Conservation (phyloP, 2,329 filamentous ascomycete genomes). For the Aspergillus phoenicis region DNA sequence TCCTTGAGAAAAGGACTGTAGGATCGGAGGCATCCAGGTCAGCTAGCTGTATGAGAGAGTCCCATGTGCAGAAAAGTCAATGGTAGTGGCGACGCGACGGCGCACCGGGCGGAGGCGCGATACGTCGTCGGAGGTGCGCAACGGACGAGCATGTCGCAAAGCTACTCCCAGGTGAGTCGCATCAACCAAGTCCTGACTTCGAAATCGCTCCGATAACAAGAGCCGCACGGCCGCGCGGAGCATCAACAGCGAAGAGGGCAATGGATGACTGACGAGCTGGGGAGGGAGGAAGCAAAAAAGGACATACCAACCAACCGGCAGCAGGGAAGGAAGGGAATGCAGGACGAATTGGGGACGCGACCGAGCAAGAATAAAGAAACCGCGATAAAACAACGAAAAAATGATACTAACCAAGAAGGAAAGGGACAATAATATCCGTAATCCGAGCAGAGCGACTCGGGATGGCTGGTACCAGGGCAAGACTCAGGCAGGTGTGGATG, state of each 20-base stretch:
- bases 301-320: conserved; percentile 8
- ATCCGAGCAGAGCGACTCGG: conserved; percentile 13
- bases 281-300: neutral
- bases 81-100: conserved; percentile 20
- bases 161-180: conserved; percentile 5
- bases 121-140: conserved; percentile 12
- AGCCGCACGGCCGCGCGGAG: conserved; percentile 13
- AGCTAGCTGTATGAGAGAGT: conserved; percentile 14
- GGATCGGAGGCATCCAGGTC: conserved; percentile 19
- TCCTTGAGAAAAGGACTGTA: conserved; percentile 27
- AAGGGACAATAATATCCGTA: conserved; percentile 14
- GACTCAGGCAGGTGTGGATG: conserved; percentile 22
- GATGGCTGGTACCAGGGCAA: conserved; percentile 19
- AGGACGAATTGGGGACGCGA: neutral
- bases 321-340: conserved; percentile 14
- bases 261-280: neutral
- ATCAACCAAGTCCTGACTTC: neutral
- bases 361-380: conserved; percentile 3
- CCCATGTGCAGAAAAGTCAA: conserved; percentile 2
- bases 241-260: neutral
- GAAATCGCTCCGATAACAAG: neutral
- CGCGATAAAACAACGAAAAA: conserved; percentile 3
- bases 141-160: conserved; percentile 17
- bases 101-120: conserved; percentile 16
- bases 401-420: conserved; percentile 23